Evolutionary conservation across 352 stramenopile species (phyloP), one percentile per base, ranked within the genome.

Genomic region (Phytopythium vexans): DNA sequence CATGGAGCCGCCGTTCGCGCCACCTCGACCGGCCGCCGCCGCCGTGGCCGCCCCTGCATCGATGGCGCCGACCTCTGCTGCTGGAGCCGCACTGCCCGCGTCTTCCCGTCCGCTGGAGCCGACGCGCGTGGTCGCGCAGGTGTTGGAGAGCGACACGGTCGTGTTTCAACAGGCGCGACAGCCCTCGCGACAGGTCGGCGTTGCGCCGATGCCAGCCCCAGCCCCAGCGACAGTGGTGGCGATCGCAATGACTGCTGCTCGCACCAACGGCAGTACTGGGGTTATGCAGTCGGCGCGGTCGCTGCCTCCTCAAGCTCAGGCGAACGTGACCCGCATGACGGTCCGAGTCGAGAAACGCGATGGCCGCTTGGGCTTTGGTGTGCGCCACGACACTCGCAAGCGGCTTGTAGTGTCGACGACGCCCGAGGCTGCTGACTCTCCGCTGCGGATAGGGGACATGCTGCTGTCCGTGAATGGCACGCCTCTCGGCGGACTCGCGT

Each of bases 381-480:
- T 89, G 56, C 74, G 78, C 43, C 80, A 89, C 36, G 76, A 91
- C 55, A 57, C 58, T 12, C 62, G 66, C 16, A 76, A 72, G 27
- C 59, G 77, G 14, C 56, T 88, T 7, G 72, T 79, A 39, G 76
- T 91, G 49, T 88, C 77, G 44, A 82, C 76, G 15, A 32, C 86
- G 6, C 77, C 84, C 37, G 60, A 10, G 41, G 21, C 21, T 27
- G 21, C 66, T 10, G 74, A 73, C 32, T 77, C 60, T 41, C 52
- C 63, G 44, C 49, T 89, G 34, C 68, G 60, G 5, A 69, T 88
- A 34, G 83, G 81, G 12, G 83, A 94, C 56, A 77, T 68, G 16
- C 64, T 93, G 35, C 52, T 93, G 41, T 79, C 78, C 0, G 77
- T 92, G 27, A 92, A 94, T 33, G 79, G 70, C 31, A 53, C 67